Percentiles rank a stretch among this genome's conserved stretches.
Evolutionary conservation across 1,284 basidiomycete genomes (phyloP).

Genomic region (Moesziomyces parantarcticus): DNA sequence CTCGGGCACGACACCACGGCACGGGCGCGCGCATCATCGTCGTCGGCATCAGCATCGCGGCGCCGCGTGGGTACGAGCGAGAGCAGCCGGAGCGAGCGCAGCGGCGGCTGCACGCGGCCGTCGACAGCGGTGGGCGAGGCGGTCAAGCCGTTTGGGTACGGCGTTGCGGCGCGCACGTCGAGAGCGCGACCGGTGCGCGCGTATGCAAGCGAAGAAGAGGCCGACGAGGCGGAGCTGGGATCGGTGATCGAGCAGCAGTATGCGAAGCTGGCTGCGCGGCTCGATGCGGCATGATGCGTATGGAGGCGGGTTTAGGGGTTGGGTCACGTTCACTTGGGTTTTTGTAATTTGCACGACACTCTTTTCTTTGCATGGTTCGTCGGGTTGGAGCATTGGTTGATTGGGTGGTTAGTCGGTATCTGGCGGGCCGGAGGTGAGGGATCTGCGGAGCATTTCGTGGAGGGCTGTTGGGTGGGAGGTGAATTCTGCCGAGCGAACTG

Average conservation of each 20-base stretch:
- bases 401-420: constrained; percentile 5
- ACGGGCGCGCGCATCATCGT: constrained; percentile 25
- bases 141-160: constrained; percentile 42
- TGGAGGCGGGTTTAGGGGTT: constrained; percentile 7
- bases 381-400: not conserved
- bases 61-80: constrained; percentile 17
- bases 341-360: constrained; percentile 10
- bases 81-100: constrained; percentile 11
- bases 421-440: constrained; percentile 21
- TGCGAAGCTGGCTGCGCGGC: constrained; percentile 37
- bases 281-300: constrained; percentile 29
- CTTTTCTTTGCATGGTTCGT: constrained; percentile 1
- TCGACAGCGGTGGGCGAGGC: constrained; percentile 32
- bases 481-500: constrained; percentile 53
- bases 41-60: constrained; percentile 3
- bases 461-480: constrained; percentile 48
- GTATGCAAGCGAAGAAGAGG: constrained; percentile 6
- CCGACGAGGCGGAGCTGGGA: constrained; percentile 23
- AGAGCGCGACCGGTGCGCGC: constrained; percentile 3
- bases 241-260: constrained; percentile 41
- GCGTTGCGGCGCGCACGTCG: constrained; percentile 12
- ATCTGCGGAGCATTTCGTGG: constrained; percentile 50
- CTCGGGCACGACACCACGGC: not conserved
- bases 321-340: constrained; percentile 1
- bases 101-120: constrained; percentile 22